Base-by-base conservation (phyloP, 78 protist species). In the Dictyostelium purpureum region DNA sequence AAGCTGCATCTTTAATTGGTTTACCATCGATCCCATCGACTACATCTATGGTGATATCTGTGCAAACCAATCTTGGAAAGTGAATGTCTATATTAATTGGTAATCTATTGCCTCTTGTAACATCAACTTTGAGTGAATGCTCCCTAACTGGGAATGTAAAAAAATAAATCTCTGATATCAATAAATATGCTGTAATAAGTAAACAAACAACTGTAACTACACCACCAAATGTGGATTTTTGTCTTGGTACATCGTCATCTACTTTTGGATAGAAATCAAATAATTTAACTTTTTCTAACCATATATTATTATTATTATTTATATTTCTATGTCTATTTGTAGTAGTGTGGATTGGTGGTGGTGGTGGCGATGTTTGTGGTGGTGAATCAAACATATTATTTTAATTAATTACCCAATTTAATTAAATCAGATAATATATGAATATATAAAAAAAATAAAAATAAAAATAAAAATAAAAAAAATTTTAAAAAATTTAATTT, bases 221-320 rank as follows among this genome's bases (percentile, higher is more conserved):
- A 24, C 91, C 91, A 21, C 91, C 91, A 57, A 71, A 83, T 28
- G 67, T 56, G 19, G 91, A 54, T 73, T 83, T 83, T 18, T 70
- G 79, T 35, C 42, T 38, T 28, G 79, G 91, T 56, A 83, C 91
- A 54, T 56, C 56, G 10, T 83, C 91, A 57, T 83, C 82, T 14
- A 83, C 26, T 24, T 83, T 83, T 35, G 91, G 91, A 59, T 83
- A 83, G 79, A 83, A 83, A 59, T 83, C 91, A 35, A 83, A 83
- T 40, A 83, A 43, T 42, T 83, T 83, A 16, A 83, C 47, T 42
- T 35, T 83, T 73, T 83, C 91, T 0, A 67, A 35, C 69, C 69
- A 59, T 24, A 35, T 21, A 54, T 54, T 16, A 31, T 31, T 59
- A 31, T 31, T 59, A 57, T 26, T 59, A 31, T 59, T 59, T 59